Percentiles rank a stretch among this genome's conserved stretches.
phyloP scores from a whole-genome alignment of 148 eudicot genomes.

The Spergularia marina region DNA sequence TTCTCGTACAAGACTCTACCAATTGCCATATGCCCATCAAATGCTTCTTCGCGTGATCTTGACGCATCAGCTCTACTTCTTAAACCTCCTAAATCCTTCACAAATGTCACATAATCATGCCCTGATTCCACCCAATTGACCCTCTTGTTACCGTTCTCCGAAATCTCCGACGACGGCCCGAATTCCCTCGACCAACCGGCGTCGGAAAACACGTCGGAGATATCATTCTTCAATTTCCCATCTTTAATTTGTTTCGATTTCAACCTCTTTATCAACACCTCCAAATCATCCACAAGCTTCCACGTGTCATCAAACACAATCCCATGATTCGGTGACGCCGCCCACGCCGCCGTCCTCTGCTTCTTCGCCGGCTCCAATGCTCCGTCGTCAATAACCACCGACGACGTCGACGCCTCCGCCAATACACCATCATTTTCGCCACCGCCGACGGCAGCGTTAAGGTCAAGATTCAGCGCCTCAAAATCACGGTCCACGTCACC shows the following conservation, averaged over 20 bases:
- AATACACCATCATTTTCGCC: conserved; percentile 16
- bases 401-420: conserved; percentile 36
- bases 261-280: conserved; percentile 68
- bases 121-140: conserved; percentile 80
- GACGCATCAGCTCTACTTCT: conserved; percentile 76
- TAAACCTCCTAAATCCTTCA: conserved; percentile 81
- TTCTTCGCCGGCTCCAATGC: conserved; percentile 62
- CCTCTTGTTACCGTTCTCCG: conserved; percentile 47
- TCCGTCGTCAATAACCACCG: conserved; percentile 42
- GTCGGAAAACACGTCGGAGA: conserved; percentile 66
- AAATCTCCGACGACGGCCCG: conserved; percentile 55
- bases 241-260: conserved; percentile 64
- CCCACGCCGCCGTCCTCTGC: conserved; percentile 81
- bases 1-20: conserved; percentile 85
- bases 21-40: conserved; percentile 98
- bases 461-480: conserved; percentile 67
- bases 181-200: conserved; percentile 93
- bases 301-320: conserved; percentile 88
- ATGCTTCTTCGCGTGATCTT: conserved; percentile 83
- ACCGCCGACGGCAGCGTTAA: neutral
- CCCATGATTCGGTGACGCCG: conserved; percentile 83
- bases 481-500: conserved; percentile 98
- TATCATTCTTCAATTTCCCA: conserved; percentile 61
- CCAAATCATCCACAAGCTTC: conserved; percentile 90
- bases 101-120: conserved; percentile 61